Percentiles rank a stretch among this genome's conserved stretches.
phyloP scores from a whole-genome alignment of 202 grass and related monocot species.

The Elaeis oleifera region DNA sequence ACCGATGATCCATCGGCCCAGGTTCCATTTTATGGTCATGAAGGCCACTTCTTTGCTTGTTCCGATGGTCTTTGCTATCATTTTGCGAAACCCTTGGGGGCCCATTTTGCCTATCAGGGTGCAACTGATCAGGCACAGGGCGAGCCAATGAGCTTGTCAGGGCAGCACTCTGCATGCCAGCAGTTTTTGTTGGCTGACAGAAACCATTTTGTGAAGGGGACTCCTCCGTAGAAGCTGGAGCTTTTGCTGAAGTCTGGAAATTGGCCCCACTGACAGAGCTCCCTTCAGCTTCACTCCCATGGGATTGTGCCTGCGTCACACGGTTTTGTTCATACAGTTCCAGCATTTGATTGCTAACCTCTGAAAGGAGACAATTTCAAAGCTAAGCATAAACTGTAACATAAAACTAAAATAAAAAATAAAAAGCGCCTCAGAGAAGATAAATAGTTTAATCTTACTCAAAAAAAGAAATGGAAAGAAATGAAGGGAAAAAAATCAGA shows the following conservation, averaged over 20 bases:
- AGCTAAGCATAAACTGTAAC: constrained; percentile 3
- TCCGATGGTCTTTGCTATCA: not conserved
- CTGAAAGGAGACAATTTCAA: constrained; percentile 32
- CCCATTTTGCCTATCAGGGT: constrained; percentile 34
- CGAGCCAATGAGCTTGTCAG: constrained; percentile 1
- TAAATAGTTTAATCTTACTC: no score
- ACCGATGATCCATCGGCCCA: not conserved
- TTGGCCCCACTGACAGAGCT: constrained; percentile 40
- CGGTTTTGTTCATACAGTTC: constrained; percentile 85
- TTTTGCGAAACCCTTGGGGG: constrained; percentile 11
- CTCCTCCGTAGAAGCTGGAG: constrained; percentile 23
- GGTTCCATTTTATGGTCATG: not conserved
- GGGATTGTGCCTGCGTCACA: constrained; percentile 26
- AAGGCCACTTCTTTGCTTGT: not conserved
- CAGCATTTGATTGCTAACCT: constrained; percentile 97
- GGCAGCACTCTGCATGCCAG: constrained; percentile 9
- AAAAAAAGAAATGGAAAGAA: no score
- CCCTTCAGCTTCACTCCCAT: constrained; percentile 50
- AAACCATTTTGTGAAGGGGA: constrained; percentile 19
- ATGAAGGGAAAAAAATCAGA: no score
- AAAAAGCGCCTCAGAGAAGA: not conserved
- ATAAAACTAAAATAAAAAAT: constrained; percentile 1
- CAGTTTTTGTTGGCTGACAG: constrained; percentile 21
- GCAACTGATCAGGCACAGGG: constrained; percentile 21
- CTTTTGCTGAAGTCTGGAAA: constrained; percentile 30